Base-by-base conservation (phyloP, 2,329 filamentous ascomycete species). In the Helicocarpus griseus region DNA sequence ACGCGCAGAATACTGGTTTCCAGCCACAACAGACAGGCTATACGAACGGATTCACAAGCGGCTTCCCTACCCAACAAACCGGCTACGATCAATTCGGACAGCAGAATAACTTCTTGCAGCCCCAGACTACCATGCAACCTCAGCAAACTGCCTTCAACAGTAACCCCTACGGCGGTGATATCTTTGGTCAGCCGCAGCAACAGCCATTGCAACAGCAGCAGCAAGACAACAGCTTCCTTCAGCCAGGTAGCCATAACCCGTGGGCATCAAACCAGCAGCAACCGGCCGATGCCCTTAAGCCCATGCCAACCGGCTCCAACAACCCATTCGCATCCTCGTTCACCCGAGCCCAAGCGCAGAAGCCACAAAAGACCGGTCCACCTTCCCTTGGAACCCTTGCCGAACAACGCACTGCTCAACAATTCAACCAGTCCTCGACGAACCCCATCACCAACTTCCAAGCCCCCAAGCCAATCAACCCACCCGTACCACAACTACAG, bases 281-380 rank as follows among this genome's bases (percentile, higher is more conserved):
- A 41, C 74, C 82, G n/a, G 63, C 68, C 48, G 78, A 86, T 49
- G 71, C 83, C 1, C 71, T 96, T 56, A 84, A 86, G 65, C 86
- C 89, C 4, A 86, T 89, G 65, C 85, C 87, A 3, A 98, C 93
- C 2, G 93, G 93, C 45, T 97, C 93, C 14, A 98, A 98, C 75
- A 98, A 98, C 66, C 93, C 93, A 2, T 98, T 98, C 64, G 91
- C 93, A 24, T 77, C 80, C 11, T 79, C 84, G n/a, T 82, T 86
- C 63, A 70, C 70, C 53, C 74, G 78, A 53, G 72, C 79, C 58
- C 72, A 83, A 75, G 63, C 81, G 73, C 65, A 77, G 56, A 63
- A 53, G 43, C 67, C 60, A 54, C 77, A 77, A 41, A 66, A 73
- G 19, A 75, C 77, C 26, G 75, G 80, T 6, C 81, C 86, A 54